Conservation (phyloP, 306 rosid genomes). For the Trichosanthes truncata region DNA sequence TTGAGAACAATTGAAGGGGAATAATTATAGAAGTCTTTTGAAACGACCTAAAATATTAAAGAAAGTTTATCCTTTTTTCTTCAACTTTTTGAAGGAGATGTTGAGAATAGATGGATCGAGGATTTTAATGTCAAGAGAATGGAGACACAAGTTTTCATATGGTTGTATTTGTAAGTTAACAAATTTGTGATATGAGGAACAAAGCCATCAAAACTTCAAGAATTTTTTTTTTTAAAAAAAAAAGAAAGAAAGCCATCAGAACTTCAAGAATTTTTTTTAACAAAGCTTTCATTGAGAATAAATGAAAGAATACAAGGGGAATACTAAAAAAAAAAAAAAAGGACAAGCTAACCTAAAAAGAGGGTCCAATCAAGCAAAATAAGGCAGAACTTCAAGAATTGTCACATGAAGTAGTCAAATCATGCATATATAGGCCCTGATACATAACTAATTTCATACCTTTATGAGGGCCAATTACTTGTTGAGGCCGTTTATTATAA, state of each 20-base stretch:
- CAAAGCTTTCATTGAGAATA: neutral
- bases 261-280: no score
- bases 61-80: neutral
- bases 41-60: neutral
- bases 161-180: neutral
- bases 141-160: neutral
- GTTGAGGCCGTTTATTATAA: slow-evolving; percentile 57
- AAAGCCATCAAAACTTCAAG: neutral
- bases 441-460: slow-evolving; percentile 28
- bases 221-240: neutral
- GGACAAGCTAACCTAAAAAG: neutral
- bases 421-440: neutral
- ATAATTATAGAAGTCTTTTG: neutral
- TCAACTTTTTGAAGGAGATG: slow-evolving; percentile 7
- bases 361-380: neutral
- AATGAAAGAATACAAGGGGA: no score
- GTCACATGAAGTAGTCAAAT: neutral
- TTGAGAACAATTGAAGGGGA: neutral
- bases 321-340: no score
- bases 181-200: neutral
- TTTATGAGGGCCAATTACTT: slow-evolving; percentile 52
- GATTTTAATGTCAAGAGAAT: neutral
- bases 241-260: neutral
- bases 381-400: neutral
- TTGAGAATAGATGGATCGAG: neutral